These are phyloP conservation scores for Acacia concinna DNA, from an alignment of 331 rosid species.

Conservation along the genomic window DNA sequence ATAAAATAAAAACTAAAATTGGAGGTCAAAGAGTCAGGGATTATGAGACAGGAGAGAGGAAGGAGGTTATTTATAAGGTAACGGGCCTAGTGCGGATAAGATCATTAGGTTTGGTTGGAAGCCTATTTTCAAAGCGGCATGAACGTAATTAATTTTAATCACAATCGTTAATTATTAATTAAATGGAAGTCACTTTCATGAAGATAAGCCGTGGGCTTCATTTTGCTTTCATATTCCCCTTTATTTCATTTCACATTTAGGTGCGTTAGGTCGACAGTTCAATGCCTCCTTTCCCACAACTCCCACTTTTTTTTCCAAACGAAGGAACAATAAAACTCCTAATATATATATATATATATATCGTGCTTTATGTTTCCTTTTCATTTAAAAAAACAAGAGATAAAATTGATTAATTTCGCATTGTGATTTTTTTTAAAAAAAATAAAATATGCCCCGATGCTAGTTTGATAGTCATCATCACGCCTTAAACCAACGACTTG, in stretches of 20 bases:
- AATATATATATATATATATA: too few relatives aligned
- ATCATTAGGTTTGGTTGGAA: neutral
- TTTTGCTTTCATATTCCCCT: slow-evolving; percentile 24
- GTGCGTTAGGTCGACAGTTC: slow-evolving; percentile 53
- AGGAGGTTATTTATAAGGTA: neutral
- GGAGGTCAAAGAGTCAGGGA: slow-evolving; percentile 10
- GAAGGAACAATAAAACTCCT: neutral
- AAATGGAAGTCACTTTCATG: slow-evolving; percentile 36
- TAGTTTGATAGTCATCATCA: neutral
- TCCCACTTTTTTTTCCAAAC: neutral
- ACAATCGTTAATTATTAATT: neutral
- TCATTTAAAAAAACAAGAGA: neutral
- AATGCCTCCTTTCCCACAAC: slow-evolving; percentile 28
- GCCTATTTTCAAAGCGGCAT: slow-evolving; percentile 7
- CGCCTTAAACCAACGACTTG: neutral
- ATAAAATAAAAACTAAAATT: neutral
- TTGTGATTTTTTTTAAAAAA: neutral
- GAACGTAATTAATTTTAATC: neutral
- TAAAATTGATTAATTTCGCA: neutral
- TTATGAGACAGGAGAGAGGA: neutral
- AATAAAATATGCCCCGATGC: neutral
- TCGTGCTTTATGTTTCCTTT: neutral
- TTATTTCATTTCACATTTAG: slow-evolving; percentile 34
- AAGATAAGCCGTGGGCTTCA: slow-evolving; percentile 47
- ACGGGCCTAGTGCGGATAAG: neutral